These are phyloP conservation scores for Yamadazyma philogaea DNA, from an alignment of 805 yeast genomes.

Conservation along the genomic window DNA sequence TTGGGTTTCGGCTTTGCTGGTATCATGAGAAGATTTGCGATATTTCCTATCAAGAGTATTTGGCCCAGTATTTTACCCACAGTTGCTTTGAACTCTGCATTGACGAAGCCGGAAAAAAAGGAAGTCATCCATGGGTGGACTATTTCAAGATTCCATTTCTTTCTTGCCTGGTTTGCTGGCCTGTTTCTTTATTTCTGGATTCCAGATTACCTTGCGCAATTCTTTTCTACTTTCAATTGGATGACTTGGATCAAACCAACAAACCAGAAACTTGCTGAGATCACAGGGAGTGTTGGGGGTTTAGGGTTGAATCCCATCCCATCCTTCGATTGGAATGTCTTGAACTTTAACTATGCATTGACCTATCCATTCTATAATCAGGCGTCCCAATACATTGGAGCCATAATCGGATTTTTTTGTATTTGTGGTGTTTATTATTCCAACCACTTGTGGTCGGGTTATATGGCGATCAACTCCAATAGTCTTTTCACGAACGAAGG, in stretches of 20 bases:
- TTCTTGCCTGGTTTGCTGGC: conserved; percentile 17
- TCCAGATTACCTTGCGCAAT: conserved; percentile 41
- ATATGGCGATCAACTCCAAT: conserved; percentile 41
- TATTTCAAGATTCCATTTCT: conserved; percentile 26
- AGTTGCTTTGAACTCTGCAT: conserved; percentile 30
- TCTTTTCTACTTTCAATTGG: conserved; percentile 51
- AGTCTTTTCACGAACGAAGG: conserved; percentile 49
- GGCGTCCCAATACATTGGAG: conserved; percentile 20
- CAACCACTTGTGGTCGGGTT: conserved; percentile 25
- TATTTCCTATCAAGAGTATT: conserved; percentile 25
- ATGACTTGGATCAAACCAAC: conserved; percentile 55
- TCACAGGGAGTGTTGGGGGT: conserved; percentile 49
- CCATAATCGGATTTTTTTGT: conserved; percentile 16
- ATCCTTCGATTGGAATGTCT: conserved; percentile 52
- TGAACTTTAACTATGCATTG: conserved; percentile 31
- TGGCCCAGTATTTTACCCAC: conserved; percentile 32
- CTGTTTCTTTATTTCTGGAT: conserved; percentile 47
- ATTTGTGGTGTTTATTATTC: conserved; percentile 22
- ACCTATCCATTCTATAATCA: conserved; percentile 41
- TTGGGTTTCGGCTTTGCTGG: conserved; percentile 33
- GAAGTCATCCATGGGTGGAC: conserved; percentile 31
- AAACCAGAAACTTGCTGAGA: conserved; percentile 46
- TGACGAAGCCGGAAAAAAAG: conserved; percentile 24
- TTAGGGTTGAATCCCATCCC: conserved; percentile 54
- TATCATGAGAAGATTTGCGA: conserved; percentile 25